Evolutionary conservation across 139 green algal genomes (phyloP).

Genomic region (Mychonastes homosphaera): DNA sequence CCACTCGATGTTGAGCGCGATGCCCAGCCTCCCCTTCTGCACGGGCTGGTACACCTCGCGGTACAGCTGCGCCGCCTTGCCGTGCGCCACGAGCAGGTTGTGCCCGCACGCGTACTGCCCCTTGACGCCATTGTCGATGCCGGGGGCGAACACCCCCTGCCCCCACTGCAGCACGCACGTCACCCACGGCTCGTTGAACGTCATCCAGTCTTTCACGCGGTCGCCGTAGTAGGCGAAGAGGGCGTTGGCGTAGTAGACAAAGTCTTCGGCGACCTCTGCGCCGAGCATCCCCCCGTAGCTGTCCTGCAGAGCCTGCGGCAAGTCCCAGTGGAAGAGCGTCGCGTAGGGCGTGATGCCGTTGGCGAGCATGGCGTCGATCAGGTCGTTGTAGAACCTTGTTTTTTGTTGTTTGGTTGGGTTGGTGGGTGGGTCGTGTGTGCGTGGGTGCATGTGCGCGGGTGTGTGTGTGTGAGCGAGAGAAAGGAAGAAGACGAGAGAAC

Average conservation of each 20-base stretch:
- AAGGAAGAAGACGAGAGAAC: too few species aligned
- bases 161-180: conserved; percentile 20
- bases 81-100: conserved; percentile 35
- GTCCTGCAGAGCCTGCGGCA: conserved; percentile 29
- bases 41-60: background rate
- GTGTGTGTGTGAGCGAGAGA: too few species aligned
- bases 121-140: conserved; percentile 1
- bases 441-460: too few species aligned
- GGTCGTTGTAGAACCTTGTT: background rate
- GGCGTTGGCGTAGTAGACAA: conserved; percentile 27
- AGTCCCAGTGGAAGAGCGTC: conserved; percentile 47
- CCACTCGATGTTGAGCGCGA: conserved; percentile 31
- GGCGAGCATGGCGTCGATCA: conserved; percentile 13
- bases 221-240: conserved; percentile 31
- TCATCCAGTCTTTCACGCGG: conserved; percentile 34
- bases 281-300: conserved; percentile 27
- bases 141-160: conserved; percentile 16
- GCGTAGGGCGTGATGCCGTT: conserved; percentile 33
- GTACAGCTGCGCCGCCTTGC: conserved; percentile 18
- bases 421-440: too few species aligned
- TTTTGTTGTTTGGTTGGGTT: too few species aligned
- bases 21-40: conserved; percentile 23
- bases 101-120: conserved; percentile 21
- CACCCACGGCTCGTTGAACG: conserved; percentile 38
- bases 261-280: conserved; percentile 25